phyloP scores from a whole-genome alignment of 352 stramenopile species.

The Paralagenidium karlingii region DNA sequence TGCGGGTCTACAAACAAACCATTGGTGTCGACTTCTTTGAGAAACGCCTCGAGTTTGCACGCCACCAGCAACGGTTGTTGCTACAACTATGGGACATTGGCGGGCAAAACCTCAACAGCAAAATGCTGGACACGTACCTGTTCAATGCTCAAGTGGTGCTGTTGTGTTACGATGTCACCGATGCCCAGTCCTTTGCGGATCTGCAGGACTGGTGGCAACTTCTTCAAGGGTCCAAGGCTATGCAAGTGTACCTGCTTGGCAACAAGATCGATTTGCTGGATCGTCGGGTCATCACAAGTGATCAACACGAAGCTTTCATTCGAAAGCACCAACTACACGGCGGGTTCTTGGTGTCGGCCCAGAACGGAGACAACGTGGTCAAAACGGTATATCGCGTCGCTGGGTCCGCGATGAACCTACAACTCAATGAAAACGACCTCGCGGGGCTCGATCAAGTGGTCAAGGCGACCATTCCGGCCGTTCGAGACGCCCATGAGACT shows the following conservation, averaged over 20 bases:
- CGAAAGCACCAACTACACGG: constrained; percentile 34
- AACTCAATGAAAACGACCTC: constrained; percentile 69
- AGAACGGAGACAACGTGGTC: constrained; percentile 75
- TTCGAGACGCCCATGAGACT: constrained; percentile 18
- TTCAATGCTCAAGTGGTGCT: constrained; percentile 66
- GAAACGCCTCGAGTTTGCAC: constrained; percentile 68
- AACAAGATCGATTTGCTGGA: constrained; percentile 83
- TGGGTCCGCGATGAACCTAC: constrained; percentile 43
- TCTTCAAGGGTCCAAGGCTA: constrained; percentile 21
- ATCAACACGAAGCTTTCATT: constrained; percentile 71
- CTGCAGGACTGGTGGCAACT: constrained; percentile 46
- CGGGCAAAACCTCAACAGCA: constrained; percentile 79
- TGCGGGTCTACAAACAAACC: constrained; percentile 77
- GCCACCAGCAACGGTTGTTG: constrained; percentile 44
- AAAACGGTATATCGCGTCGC: constrained; percentile 71
- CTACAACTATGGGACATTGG: constrained; percentile 85
- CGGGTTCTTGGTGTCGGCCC: constrained; percentile 71
- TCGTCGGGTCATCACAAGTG: constrained; percentile 49
- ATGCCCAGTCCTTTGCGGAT: constrained; percentile 72
- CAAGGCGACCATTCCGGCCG: constrained; percentile 25
- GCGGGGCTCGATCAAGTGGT: constrained; percentile 68
- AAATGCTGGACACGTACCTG: constrained; percentile 80
- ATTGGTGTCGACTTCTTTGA: constrained; percentile 82
- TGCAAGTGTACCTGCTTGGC: constrained; percentile 61
- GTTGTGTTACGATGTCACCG: constrained; percentile 81